A percentile compares a stretch with the other conserved stretches of the same genome.
Conservation (phyloP, 2,329 filamentous ascomycete species). For the Xylariaceae sp. region DNA sequence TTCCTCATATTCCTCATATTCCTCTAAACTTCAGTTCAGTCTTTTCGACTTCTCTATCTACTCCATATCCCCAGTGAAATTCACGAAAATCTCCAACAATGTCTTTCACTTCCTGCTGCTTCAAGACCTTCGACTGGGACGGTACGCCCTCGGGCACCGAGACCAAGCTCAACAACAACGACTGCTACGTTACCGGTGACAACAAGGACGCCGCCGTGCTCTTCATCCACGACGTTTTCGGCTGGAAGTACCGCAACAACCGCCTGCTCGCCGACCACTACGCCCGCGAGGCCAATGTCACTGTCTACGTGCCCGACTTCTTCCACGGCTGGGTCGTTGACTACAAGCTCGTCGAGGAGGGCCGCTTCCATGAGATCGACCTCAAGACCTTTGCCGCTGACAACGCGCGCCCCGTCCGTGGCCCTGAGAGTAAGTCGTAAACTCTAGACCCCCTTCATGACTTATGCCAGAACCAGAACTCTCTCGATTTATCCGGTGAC, state of each 20-base stretch:
- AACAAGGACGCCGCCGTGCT: conserved; percentile 34
- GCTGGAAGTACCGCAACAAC: conserved; percentile 42
- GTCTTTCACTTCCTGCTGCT: conserved; percentile 29
- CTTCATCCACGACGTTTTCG: conserved; percentile 37
- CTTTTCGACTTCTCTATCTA: too few relatives aligned
- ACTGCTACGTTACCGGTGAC: conserved; percentile 36
- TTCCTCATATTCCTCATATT: too few relatives aligned
- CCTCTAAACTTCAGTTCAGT: too few relatives aligned
- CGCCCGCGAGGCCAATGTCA: conserved; percentile 39
- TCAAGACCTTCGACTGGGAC: conserved; percentile 39
- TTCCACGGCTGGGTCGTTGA: conserved; percentile 35
- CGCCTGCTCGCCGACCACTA: conserved; percentile 45
- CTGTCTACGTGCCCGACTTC: conserved; percentile 40
- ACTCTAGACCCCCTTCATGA: conserved; percentile 25
- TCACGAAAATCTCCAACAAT: background rate
- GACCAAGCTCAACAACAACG: conserved; percentile 32
- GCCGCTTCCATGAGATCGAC: conserved; percentile 33
- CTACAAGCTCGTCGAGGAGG: conserved; percentile 24
- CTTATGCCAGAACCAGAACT: too few relatives aligned
- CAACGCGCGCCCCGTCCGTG: conserved; percentile 36
- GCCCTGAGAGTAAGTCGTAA: conserved; percentile 29
- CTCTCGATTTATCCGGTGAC: conserved; percentile 1
- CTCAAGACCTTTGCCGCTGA: conserved; percentile 33
- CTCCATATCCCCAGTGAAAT: too few relatives aligned
- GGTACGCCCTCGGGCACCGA: conserved; percentile 35